Evolutionary conservation across 1,284 basidiomycete species (phyloP), one percentile per base, ranked within the genome.

Genomic region (Moniliella sp.): DNA sequence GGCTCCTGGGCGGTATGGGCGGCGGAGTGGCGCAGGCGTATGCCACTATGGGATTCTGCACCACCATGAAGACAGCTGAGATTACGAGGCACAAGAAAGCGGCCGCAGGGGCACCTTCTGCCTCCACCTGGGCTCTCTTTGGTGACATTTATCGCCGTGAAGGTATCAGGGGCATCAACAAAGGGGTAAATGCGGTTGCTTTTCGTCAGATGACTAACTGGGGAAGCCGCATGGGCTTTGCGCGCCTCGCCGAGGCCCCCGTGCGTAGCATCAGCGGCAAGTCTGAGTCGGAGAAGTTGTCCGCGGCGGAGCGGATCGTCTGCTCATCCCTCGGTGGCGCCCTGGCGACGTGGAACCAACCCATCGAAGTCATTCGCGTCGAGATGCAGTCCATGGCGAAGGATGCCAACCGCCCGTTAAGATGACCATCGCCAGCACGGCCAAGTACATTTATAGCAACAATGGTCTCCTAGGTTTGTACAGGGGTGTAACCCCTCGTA

Each of bases 381-480:
- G n/a, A 62, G 78, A 97, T 99, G 91, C 91, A 99, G 73, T 88
- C 82, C 28, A 91, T 94, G 75, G 74, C 80, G 23, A 94, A 94
- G 52, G 60, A 61, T 53, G 72, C 74, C 33, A 66, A 57, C 74
- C 82, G 31, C 83, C 83, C 2, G 65, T 61, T 27, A 94, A 94
- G 64, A 69, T 81, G 34, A 94, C 84, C 4, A 83, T 99, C 39
- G n/a, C n/a, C n/a, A 48, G 79, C 67, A 97, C 88, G 0, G 66
- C 93, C 34, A 66, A 63, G 13, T 93, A 82, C 66, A 80, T 94
- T 58, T 94, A 94, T 73, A 76, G 73, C 61, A 81, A 88, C 64
- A 94, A 86, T 62, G 91, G 91, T 37, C 68, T 99, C 61, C 84
- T 79, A 65, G 91, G 91, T 23, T 69, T 99, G 19, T 99, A 97